These are phyloP conservation scores for Pterocarpus santalinus DNA, from an alignment of 306 rosid species.

Conservation along the genomic window DNA sequence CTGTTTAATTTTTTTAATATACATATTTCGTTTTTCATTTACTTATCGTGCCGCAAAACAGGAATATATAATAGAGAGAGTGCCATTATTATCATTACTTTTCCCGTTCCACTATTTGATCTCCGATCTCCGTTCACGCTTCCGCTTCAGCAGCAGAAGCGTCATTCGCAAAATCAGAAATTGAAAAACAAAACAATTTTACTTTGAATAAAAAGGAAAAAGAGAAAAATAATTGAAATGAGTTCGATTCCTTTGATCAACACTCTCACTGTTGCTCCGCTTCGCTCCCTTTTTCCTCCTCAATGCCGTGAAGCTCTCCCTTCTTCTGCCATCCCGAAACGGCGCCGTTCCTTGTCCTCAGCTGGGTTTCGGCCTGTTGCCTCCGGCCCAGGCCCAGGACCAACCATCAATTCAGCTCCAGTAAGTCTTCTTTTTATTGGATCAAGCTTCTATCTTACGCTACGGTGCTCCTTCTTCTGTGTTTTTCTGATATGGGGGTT, in stretches of 20 bases:
- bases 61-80: background rate
- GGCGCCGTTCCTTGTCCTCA: slow-evolving; percentile 42
- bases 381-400: slow-evolving; percentile 43
- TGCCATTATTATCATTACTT: background rate
- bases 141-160: background rate
- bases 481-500: background rate
- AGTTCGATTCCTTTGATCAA: slow-evolving; percentile 55
- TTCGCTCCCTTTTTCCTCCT: slow-evolving; percentile 35
- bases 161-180: background rate
- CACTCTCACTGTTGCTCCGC: slow-evolving; percentile 35
- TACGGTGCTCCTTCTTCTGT: background rate
- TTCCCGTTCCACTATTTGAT: slow-evolving; percentile 34
- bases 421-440: slow-evolving; percentile 48
- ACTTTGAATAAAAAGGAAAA: background rate
- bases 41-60: background rate
- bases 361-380: slow-evolving; percentile 15
- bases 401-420: slow-evolving; percentile 59
- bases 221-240: slow-evolving; percentile 40
- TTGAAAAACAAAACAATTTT: background rate
- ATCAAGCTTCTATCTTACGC: slow-evolving; percentile 44
- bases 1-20: background rate
- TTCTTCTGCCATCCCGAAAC: slow-evolving; percentile 35
- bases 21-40: background rate
- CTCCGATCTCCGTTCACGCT: slow-evolving; percentile 8
- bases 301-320: slow-evolving; percentile 43